Conservation (phyloP, 2,329 filamentous ascomycete species). For the Fusarium sublunatum region DNA sequence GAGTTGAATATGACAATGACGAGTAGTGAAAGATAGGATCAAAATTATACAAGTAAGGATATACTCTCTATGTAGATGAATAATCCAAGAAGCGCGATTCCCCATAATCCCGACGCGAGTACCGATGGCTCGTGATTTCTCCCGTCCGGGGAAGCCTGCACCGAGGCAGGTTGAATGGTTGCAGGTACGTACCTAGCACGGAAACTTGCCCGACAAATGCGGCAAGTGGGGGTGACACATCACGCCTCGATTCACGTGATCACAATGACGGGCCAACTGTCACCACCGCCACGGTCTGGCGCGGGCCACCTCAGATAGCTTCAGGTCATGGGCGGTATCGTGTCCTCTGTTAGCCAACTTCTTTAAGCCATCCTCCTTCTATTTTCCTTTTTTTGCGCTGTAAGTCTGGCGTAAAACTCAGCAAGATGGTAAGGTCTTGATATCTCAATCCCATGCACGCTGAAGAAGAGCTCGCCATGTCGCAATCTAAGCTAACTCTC, state of each 20-base stretch:
- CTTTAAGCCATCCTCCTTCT: slow-evolving; percentile 27
- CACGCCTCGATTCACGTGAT: slow-evolving; percentile 42
- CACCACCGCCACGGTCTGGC: slow-evolving; percentile 43
- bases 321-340: slow-evolving; percentile 45
- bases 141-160: slow-evolving; percentile 44
- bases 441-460: background rate
- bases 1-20: background rate
- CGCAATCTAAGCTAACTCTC: slow-evolving; percentile 45
- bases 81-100: slow-evolving; percentile 24
- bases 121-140: slow-evolving; percentile 44
- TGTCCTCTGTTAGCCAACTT: slow-evolving; percentile 45
- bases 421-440: slow-evolving; percentile 43
- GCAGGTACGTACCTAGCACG: slow-evolving; percentile 35
- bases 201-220: slow-evolving; percentile 15
- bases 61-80: slow-evolving; percentile 24
- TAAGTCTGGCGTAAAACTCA: slow-evolving; percentile 24
- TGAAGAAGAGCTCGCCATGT: background rate
- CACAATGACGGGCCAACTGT: slow-evolving; percentile 41
- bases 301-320: slow-evolving; percentile 37
- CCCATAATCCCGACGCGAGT: slow-evolving; percentile 16
- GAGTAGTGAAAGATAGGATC: background rate
- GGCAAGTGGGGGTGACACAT: slow-evolving; percentile 41
- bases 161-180: slow-evolving; percentile 27
- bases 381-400: slow-evolving; percentile 28
- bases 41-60: slow-evolving; percentile 5